phyloP scores from a whole-genome alignment of 495 filamentous ascomycete genomes.

The Penicillium silybi region DNA sequence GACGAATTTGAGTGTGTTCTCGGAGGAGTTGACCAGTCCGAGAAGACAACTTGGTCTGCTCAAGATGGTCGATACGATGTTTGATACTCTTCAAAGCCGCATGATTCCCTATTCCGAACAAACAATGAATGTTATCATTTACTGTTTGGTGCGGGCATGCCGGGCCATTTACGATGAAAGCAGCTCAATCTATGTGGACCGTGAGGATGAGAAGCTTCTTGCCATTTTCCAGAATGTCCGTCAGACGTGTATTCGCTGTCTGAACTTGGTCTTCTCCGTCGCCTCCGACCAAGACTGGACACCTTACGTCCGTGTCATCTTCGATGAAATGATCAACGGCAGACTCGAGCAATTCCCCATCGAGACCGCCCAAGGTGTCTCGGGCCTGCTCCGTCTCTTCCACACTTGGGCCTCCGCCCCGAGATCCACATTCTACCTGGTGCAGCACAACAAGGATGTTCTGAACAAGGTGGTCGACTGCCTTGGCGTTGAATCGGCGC shows the following conservation, averaged over 20 bases:
- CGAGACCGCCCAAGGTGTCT: conserved; percentile 86
- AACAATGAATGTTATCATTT: conserved; percentile 70
- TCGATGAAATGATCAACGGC: conserved; percentile 69
- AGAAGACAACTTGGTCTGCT: conserved; percentile 84
- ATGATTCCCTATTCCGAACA: conserved; percentile 57
- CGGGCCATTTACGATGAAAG: conserved; percentile 46
- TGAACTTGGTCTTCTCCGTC: conserved; percentile 70
- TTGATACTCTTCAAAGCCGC: conserved; percentile 71
- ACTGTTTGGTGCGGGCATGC: conserved; percentile 71
- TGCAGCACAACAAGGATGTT: conserved; percentile 57
- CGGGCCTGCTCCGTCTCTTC: conserved; percentile 75
- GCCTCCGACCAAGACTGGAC: conserved; percentile 64
- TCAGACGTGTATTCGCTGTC: conserved; percentile 69
- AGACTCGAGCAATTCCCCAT: conserved; percentile 74
- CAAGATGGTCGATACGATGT: conserved; percentile 86
- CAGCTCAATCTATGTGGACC: conserved; percentile 34
- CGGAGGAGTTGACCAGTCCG: conserved; percentile 50
- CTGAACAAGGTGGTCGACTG: conserved; percentile 67
- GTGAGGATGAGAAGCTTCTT: conserved; percentile 40
- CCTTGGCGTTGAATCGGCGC: conserved; percentile 67
- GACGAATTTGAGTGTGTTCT: conserved; percentile 47
- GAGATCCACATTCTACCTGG: conserved; percentile 63
- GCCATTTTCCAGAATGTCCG: conserved; percentile 67
- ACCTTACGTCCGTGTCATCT: conserved; percentile 62
- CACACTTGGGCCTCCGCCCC: conserved; percentile 70